Base-by-base conservation (phyloP, 2,329 filamentous ascomycete genomes). In the Chalaropsis thielavioides region DNA sequence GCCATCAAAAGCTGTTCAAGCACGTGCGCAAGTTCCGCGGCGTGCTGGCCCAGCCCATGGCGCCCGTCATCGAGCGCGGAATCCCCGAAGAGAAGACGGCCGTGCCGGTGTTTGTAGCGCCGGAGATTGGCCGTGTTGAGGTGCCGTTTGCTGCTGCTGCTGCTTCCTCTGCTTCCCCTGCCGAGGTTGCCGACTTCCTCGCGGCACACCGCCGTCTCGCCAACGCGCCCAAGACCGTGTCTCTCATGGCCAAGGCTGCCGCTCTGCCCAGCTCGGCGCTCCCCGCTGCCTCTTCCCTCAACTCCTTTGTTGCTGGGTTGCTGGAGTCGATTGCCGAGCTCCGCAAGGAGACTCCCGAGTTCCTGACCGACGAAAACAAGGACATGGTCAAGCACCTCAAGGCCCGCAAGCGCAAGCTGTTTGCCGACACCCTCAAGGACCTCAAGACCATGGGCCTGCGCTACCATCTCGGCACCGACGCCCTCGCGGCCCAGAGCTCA, bases 1-100 rank as follows among this genome's bases (percentile, higher is more conserved):
- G 92, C 22, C 94, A 99, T 72, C 84, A 88, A 71, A 96, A 96
- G 74, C 81, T 99, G 1, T 96, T 96, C 77, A 89, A 89, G 70
- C 79, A 96, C 43, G 88, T 99, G 56, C 83, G 90, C 64, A 97
- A 96, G 75, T 99, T 96, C 75, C 85, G 94, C 51, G 81, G 81
- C 19, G 75, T 95, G 11, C 80, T 99, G 19, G 85, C 85, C 22
- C 88, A 92, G 72, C 84, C 92, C 4, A 86, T 92, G 71, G 85
- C 85, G 64, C 74, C 78, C 0, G 78, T 95, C 31, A 78, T 86
- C 49, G 78, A 80, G 15, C 78, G 80, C 69, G 84, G 83, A 0
- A 74, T 88, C 43, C 82, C 83, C 0, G 81, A 85, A n/a, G 75
- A 78, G 65, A 71, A 70, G 65, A 49, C 56, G 13, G 24, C 63